These are phyloP conservation scores for Tolypocladium sp. DNA, from an alignment of 2,329 filamentous ascomycete genomes.

Conservation along the genomic window DNA sequence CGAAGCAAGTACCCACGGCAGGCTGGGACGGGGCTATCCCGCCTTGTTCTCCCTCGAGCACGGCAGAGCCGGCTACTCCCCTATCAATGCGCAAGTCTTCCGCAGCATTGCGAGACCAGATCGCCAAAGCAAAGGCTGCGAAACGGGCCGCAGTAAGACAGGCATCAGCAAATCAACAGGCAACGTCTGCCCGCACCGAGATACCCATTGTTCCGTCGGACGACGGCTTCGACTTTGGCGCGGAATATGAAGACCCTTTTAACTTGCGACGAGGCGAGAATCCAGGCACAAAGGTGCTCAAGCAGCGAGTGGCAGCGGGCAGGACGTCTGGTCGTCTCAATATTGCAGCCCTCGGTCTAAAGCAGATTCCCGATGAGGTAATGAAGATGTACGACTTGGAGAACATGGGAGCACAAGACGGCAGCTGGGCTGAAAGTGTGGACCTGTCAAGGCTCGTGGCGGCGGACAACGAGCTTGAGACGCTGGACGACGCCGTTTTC, in stretches of 20 bases:
- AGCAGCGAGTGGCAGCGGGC: constrained; percentile 63
- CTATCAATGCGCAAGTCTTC: constrained; percentile 56
- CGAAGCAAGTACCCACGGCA: constrained; percentile 2
- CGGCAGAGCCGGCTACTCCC: constrained; percentile 9
- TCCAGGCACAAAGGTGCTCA: constrained; percentile 56
- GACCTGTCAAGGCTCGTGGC: constrained; percentile 78
- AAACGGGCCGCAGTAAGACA: constrained; percentile 45
- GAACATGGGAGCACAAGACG: constrained; percentile 49
- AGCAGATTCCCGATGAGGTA: constrained; percentile 72
- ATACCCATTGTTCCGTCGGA: constrained; percentile 37
- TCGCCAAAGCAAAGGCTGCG: constrained; percentile 84
- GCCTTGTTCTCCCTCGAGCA: constrained; percentile 9
- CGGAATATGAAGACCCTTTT: constrained; percentile 55
- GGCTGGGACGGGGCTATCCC: constrained; percentile 22
- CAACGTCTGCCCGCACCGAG: constrained; percentile 5
- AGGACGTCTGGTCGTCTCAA: constrained; percentile 76
- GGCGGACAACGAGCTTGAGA: constrained; percentile 80
- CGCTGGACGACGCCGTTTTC: constrained; percentile 65
- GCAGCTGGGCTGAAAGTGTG: constrained; percentile 84
- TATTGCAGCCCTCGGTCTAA: constrained; percentile 75
- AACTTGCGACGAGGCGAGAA: constrained; percentile 52
- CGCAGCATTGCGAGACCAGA: constrained; percentile 74
- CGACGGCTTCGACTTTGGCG: constrained; percentile 37
- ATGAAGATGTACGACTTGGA: constrained; percentile 85
- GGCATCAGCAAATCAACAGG: constrained; percentile 10